Conservation (phyloP, 805 yeast species). For the Suhomyces vadensis region DNA sequence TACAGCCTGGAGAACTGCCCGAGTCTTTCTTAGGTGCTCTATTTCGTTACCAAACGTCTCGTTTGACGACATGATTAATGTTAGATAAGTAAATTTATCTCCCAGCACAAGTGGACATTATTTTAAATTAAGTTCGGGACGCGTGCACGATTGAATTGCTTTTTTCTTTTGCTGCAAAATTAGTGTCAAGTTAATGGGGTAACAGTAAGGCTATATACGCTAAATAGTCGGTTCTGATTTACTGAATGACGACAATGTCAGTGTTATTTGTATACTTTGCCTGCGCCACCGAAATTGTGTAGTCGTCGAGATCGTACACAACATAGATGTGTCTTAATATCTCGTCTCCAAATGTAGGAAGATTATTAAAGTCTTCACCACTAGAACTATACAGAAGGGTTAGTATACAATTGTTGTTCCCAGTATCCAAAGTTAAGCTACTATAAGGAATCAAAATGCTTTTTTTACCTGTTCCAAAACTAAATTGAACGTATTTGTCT, state of each 20-base stretch:
- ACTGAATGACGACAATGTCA: slow-evolving; percentile 15
- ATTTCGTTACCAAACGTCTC: slow-evolving; percentile 10
- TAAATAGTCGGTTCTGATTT: too few relatives aligned
- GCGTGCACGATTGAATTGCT: too few relatives aligned
- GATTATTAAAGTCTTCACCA: not conserved
- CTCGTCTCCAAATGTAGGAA: slow-evolving; percentile 49
- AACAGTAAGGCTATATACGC: too few relatives aligned
- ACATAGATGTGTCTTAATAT: slow-evolving; percentile 53
- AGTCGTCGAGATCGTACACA: slow-evolving; percentile 53
- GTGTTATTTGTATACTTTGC: slow-evolving; percentile 31
- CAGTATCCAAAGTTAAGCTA: slow-evolving; percentile 2
- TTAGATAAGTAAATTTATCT: not conserved
- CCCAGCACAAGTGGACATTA: too few relatives aligned
- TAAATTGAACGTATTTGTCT: slow-evolving; percentile 7
- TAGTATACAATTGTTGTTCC: not conserved
- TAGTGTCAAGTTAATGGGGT: too few relatives aligned
- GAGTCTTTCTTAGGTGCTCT: slow-evolving; percentile 24
- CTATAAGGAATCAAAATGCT: slow-evolving; percentile 8
- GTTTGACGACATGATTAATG: not conserved
- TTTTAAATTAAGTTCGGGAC: too few relatives aligned
- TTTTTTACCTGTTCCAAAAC: slow-evolving; percentile 7
- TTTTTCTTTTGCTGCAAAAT: too few relatives aligned
- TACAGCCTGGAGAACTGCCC: slow-evolving; percentile 33
- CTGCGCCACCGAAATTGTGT: slow-evolving; percentile 47
- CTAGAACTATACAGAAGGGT: not conserved